phyloP scores from a whole-genome alignment of 2,329 filamentous ascomycete genomes.

The Epichloe sp. region DNA sequence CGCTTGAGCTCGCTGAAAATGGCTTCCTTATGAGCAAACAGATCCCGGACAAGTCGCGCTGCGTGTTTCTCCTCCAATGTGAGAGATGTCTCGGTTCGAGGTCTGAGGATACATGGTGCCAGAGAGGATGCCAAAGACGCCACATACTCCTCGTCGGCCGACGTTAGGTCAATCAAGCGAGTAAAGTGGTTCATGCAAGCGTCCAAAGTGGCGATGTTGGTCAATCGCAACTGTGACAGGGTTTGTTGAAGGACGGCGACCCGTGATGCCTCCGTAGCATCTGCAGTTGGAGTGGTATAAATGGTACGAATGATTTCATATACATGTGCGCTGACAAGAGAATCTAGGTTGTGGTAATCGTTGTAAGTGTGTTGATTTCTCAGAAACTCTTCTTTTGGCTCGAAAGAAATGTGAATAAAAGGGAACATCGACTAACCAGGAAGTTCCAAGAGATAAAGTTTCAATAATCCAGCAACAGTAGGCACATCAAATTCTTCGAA shows the following conservation, averaged over 20 bases:
- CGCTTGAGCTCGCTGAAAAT: conserved; percentile 96
- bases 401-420: background rate
- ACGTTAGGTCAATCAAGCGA: conserved; percentile 88
- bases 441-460: conserved; percentile 87
- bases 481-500: conserved; percentile 86
- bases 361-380: conserved; percentile 11
- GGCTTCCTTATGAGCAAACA: conserved; percentile 85
- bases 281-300: conserved; percentile 69
- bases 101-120: conserved; percentile 77
- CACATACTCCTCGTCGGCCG: conserved; percentile 80
- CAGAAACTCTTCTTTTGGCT: background rate
- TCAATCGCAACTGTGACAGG: conserved; percentile 81
- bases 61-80: conserved; percentile 94
- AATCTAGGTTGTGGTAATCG: conserved; percentile 45
- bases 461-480: conserved; percentile 82
- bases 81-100: conserved; percentile 73
- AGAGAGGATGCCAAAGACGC: conserved; percentile 59
- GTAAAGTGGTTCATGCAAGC: conserved; percentile 98
- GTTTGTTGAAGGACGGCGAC: conserved; percentile 91
- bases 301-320: conserved; percentile 99
- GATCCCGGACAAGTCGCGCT: conserved; percentile 77
- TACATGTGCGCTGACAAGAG: conserved; percentile 93
- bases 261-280: conserved; percentile 64
- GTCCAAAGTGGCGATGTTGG: conserved; percentile 97
- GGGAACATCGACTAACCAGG: conserved; percentile 50